These are phyloP conservation scores for Coleophoma crateriformis DNA, from an alignment of 2,329 filamentous ascomycete genomes.

Conservation along the genomic window DNA sequence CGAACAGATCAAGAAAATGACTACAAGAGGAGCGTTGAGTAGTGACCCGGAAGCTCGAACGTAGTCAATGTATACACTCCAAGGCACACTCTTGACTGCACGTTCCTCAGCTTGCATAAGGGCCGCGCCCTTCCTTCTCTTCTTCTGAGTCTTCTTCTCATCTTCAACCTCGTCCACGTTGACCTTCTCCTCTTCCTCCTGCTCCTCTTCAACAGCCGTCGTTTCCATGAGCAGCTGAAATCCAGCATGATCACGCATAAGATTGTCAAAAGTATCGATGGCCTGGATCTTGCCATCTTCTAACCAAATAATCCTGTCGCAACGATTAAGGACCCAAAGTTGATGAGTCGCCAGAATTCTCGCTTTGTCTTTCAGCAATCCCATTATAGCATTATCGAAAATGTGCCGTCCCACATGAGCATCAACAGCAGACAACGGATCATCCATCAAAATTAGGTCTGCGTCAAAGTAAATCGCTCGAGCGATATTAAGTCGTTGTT, in stretches of 20 bases:
- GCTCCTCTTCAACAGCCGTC: conserved; percentile 45
- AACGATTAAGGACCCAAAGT: conserved; percentile 60
- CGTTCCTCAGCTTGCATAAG: conserved; percentile 69
- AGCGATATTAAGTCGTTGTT: conserved; percentile 63
- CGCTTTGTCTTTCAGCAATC: conserved; percentile 59
- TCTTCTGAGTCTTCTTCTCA: conserved; percentile 36
- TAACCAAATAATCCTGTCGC: conserved; percentile 63
- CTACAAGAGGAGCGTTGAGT: conserved; percentile 46
- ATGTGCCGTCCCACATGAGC: conserved; percentile 34
- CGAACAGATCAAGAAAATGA: conserved; percentile 47
- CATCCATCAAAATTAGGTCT: conserved; percentile 28
- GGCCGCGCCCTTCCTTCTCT: conserved; percentile 51
- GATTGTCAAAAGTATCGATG: conserved; percentile 58
- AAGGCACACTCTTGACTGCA: conserved; percentile 53
- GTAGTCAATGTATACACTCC: conserved; percentile 58
- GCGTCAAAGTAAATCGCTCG: conserved; percentile 35
- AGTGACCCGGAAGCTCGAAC: conserved; percentile 52
- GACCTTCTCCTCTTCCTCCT: conserved; percentile 46
- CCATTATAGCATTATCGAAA: conserved; percentile 66
- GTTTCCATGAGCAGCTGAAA: conserved; percentile 58
- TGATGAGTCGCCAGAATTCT: conserved; percentile 66
- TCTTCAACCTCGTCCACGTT: conserved; percentile 47
- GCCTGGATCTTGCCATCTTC: conserved; percentile 56
- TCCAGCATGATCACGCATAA: conserved; percentile 52
- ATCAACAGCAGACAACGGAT: conserved; percentile 28